These are phyloP conservation scores for Cladosporium phlei DNA, from an alignment of 2,329 filamentous ascomycete species.

Conservation along the genomic window DNA sequence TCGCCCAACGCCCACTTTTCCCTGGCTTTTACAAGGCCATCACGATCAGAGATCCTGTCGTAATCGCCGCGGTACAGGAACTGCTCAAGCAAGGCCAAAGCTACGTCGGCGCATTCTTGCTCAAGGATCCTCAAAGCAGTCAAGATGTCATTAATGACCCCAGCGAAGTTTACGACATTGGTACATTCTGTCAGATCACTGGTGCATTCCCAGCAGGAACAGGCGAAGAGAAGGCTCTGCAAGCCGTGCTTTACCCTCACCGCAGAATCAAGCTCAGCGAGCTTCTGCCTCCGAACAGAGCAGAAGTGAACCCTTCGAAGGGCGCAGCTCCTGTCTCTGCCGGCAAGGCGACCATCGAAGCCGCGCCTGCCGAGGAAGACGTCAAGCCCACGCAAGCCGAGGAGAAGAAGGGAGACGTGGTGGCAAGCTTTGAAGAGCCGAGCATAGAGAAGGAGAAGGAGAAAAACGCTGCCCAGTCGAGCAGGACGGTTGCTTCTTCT, in stretches of 20 bases:
- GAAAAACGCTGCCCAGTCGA: neutral
- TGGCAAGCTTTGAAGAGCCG: slow-evolving; percentile 91
- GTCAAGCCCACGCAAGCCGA: slow-evolving; percentile 44
- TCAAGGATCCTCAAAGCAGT: slow-evolving; percentile 93
- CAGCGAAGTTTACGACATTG: slow-evolving; percentile 90
- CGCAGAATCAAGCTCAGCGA: slow-evolving; percentile 86
- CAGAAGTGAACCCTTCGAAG: slow-evolving; percentile 47
- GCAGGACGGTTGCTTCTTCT: slow-evolving; percentile 45
- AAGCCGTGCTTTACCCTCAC: slow-evolving; percentile 92
- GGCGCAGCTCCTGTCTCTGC: slow-evolving; percentile 40
- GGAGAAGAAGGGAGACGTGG: slow-evolving; percentile 85
- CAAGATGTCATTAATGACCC: slow-evolving; percentile 87
- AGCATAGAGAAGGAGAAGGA: slow-evolving; percentile 55
- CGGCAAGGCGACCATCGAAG: slow-evolving; percentile 43
- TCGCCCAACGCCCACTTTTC: slow-evolving; percentile 87
- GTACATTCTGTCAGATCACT: slow-evolving; percentile 96
- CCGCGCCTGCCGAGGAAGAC: slow-evolving; percentile 17
- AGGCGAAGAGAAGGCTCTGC: slow-evolving; percentile 73
- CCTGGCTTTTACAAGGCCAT: slow-evolving; percentile 99
- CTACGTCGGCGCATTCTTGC: slow-evolving; percentile 92
- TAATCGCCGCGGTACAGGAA: slow-evolving; percentile 87
- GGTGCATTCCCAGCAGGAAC: slow-evolving; percentile 82
- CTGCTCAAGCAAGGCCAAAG: slow-evolving; percentile 96
- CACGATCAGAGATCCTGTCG: slow-evolving; percentile 88
- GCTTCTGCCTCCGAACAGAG: slow-evolving; percentile 62